Conservation (phyloP, 1,284 basidiomycete species). For the Waitea zeae region DNA sequence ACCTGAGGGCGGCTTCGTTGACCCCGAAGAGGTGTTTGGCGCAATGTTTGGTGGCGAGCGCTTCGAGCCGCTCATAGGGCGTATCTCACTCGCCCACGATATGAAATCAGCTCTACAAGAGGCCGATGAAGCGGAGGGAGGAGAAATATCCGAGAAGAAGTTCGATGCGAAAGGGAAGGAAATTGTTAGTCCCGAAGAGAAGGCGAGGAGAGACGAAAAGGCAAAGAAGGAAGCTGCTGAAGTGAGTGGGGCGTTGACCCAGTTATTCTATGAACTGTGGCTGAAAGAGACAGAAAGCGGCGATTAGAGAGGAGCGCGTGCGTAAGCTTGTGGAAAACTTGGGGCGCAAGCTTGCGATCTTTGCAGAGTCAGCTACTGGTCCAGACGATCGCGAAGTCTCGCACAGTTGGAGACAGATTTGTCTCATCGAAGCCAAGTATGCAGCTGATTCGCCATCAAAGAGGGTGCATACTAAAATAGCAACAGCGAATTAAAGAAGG, state of each 20-base stretch:
- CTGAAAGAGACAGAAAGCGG: constrained; percentile 45
- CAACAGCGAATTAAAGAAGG: constrained; percentile 63
- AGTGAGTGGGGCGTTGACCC: constrained; percentile 20
- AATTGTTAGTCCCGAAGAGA: constrained; percentile 71
- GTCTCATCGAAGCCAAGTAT: constrained; percentile 69
- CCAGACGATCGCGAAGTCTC: constrained; percentile 57
- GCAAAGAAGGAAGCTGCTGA: constrained; percentile 51
- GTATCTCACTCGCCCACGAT: constrained; percentile 75
- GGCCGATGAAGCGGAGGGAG: constrained; percentile 41
- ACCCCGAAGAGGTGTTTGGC: constrained; percentile 33
- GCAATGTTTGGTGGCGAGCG: constrained; percentile 84
- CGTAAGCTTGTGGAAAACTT: constrained; percentile 73
- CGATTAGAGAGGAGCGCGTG: constrained; percentile 64
- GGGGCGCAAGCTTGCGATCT: constrained; percentile 79
- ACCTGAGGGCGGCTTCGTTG: constrained; percentile 58
- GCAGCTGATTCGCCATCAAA: constrained; percentile 13
- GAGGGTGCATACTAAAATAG: constrained; percentile 1
- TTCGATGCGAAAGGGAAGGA: constrained; percentile 53
- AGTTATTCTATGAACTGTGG: constrained; percentile 3
- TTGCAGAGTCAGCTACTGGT: constrained; percentile 76
- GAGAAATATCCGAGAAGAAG: constrained; percentile 14
- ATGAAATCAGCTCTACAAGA: constrained; percentile 98
- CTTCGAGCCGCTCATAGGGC: constrained; percentile 71
- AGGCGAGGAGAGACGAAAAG: constrained; percentile 64
- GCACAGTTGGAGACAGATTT: constrained; percentile 59